Base-by-base conservation (phyloP, 139 green algal species). In the Haematococcus sp. region DNA sequence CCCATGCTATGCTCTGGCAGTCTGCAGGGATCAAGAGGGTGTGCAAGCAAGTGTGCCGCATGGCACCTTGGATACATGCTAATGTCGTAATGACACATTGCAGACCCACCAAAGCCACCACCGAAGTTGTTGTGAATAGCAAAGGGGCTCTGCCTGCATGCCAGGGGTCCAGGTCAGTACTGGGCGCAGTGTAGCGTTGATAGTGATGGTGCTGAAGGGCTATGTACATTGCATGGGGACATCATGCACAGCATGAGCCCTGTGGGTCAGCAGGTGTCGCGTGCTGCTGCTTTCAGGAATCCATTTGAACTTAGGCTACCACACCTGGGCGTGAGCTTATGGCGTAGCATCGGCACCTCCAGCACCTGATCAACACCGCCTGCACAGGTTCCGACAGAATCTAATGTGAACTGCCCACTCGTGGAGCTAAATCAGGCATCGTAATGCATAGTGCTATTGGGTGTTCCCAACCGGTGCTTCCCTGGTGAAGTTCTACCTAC, bases 51-150 rank as follows among this genome's bases (percentile, higher is more conserved):
- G n/a, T 4, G 58, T 65, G 58, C 58, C 5, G 58, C 17, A 7
- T 65, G 58, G n/a, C 11, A 65, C 4, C 58, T 32, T 63, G 55
- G 55, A 7, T 63, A 17, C 17, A n/a, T n/a, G n/a, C n/a, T n/a
- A n/a, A n/a, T n/a, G n/a, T n/a, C n/a, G n/a, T n/a, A n/a, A n/a
- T 40, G 16, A 25, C n/a, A 0, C 22, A 49, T 7, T 20, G 40
- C 60, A 52, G 28, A 72, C 86, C 64, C 69, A 90, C 86, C 90
- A 75, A 97, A 97, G 25, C 92, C 92, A 31, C 91, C 93, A 7
- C 93, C 91, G 76, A 91, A 95, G 77, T 97, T 92, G 70, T 92
- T 89, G 71, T 91, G 80, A 0, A 19, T 54, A 0, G 76, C 34
- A 35, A 92, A 90, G 2, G 87, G 87, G 67, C 79, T 88, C 1